phyloP scores from a whole-genome alignment of 2,329 filamentous ascomycete species.

The Hawksworthiomyces lignivorus region DNA sequence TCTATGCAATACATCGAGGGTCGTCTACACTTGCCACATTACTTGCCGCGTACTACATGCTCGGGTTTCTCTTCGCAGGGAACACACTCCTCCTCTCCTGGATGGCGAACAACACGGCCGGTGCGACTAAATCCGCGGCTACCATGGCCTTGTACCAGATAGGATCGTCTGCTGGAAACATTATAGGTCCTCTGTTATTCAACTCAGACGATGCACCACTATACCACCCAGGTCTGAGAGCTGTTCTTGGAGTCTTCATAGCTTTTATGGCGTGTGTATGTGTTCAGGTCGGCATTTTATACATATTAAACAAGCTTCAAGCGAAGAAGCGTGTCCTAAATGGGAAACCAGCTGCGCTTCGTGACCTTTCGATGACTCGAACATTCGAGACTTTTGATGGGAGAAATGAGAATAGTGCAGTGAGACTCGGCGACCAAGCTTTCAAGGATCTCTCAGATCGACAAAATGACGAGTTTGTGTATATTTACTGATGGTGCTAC shows the following conservation, averaged over 20 bases:
- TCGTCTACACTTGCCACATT: conserved; percentile 35
- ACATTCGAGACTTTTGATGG: too few species aligned
- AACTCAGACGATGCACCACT: conserved; percentile 46
- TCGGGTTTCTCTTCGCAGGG: conserved; percentile 59
- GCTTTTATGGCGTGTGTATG: conserved; percentile 44
- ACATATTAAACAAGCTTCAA: conserved; percentile 50
- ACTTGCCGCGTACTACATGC: too few species aligned
- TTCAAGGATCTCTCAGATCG: conserved; percentile 56
- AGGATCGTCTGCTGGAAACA: conserved; percentile 55
- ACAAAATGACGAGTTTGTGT: conserved; percentile 62
- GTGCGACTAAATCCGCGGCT: conserved; percentile 46
- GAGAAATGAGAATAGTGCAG: conserved; percentile 49
- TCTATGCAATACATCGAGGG: conserved; percentile 44
- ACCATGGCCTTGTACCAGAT: conserved; percentile 59
- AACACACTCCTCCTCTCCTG: conserved; percentile 61
- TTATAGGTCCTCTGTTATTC: conserved; percentile 59
- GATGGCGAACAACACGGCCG: conserved; percentile 62
- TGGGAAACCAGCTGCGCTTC: conserved; percentile 52
- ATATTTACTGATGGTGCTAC: conserved; percentile 52
- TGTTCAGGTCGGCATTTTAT: conserved; percentile 46
- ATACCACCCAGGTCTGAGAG: conserved; percentile 50
- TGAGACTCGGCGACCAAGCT: conserved; percentile 29
- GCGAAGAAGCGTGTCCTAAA: conserved; percentile 45
- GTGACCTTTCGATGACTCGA: conserved; percentile 57
- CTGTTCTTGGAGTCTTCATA: conserved; percentile 47